phyloP scores from a whole-genome alignment of 257 asterid species.

The Jacaranda copaia region DNA sequence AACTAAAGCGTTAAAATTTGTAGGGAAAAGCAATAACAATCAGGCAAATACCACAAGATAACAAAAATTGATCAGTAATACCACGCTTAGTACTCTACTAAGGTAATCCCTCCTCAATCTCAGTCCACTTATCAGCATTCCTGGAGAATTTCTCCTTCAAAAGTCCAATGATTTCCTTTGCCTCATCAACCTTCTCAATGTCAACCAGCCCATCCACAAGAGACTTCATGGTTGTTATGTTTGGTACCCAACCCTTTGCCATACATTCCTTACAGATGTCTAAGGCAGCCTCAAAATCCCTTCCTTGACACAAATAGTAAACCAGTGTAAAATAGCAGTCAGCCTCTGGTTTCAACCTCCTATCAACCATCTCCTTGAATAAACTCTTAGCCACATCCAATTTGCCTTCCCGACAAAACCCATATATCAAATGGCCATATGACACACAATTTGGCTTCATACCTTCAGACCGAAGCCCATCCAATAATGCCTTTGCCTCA shows the following conservation, averaged over 20 bases:
- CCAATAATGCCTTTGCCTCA: slow-evolving; percentile 76
- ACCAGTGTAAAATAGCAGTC: slow-evolving; percentile 65
- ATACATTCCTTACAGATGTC: slow-evolving; percentile 57
- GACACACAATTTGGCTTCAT: slow-evolving; percentile 64
- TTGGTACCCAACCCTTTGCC: slow-evolving; percentile 75
- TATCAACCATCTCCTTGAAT: slow-evolving; percentile 62
- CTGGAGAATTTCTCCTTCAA: slow-evolving; percentile 77
- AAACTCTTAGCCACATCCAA: slow-evolving; percentile 69
- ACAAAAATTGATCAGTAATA: slow-evolving; percentile 20
- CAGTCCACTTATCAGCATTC: slow-evolving; percentile 74
- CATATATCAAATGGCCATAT: slow-evolving; percentile 64
- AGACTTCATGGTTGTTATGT: slow-evolving; percentile 67
- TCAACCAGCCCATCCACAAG: slow-evolving; percentile 86
- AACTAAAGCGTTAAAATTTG: neutral
- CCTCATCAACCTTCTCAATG: slow-evolving; percentile 72
- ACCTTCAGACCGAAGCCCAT: slow-evolving; percentile 55
- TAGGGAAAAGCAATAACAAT: neutral
- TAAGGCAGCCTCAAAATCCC: slow-evolving; percentile 73
- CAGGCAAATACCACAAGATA: neutral
- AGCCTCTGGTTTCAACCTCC: slow-evolving; percentile 53
- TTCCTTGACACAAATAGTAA: slow-evolving; percentile 62
- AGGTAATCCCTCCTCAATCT: slow-evolving; percentile 78
- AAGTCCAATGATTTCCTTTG: slow-evolving; percentile 61
- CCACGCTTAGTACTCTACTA: slow-evolving; percentile 49
- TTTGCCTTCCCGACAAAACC: slow-evolving; percentile 73